A percentile compares a stretch with the other conserved stretches of the same genome.
These are phyloP conservation scores for Cinnamomum micranthum DNA, from an alignment of 164 flowering plant genomes.

Conservation along the genomic window DNA sequence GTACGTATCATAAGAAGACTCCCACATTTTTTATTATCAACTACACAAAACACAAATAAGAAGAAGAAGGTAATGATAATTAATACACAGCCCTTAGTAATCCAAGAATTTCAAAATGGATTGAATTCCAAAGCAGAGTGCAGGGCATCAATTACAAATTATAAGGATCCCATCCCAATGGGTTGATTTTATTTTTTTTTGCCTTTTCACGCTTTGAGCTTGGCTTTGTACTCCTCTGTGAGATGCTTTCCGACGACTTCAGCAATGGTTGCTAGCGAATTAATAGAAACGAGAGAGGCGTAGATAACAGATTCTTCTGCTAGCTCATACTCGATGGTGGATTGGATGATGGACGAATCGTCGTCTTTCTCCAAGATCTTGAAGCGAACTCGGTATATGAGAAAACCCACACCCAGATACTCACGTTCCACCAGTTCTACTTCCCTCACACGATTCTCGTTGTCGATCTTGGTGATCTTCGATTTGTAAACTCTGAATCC, in stretches of 20 bases:
- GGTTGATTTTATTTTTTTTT: no score
- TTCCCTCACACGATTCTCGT: constrained; percentile 24
- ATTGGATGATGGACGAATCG: constrained; percentile 19
- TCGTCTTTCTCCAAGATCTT: constrained; percentile 26
- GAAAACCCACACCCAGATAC: constrained; percentile 14
- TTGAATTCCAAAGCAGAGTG: no score
- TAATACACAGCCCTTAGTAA: no score
- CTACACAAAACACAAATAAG: no score
- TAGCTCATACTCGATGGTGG: constrained; percentile 30
- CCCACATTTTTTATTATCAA: no score
- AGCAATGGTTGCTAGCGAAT: background rate
- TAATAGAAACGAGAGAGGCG: background rate
- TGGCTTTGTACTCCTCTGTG: background rate
- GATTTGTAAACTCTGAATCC: background rate
- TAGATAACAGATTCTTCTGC: constrained; percentile 12
- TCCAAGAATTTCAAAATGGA: no score
- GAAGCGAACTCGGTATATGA: constrained; percentile 12
- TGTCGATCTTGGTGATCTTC: constrained; percentile 15
- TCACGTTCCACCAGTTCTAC: no score
- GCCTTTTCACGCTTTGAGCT: no score
- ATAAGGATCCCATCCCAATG: no score
- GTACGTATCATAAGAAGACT: no score
- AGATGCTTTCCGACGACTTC: background rate
- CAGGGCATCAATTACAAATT: no score
- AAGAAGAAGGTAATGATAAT: no score